Conservation (phyloP, 2,329 filamentous ascomycete species). For the Nectriaceae sp. region DNA sequence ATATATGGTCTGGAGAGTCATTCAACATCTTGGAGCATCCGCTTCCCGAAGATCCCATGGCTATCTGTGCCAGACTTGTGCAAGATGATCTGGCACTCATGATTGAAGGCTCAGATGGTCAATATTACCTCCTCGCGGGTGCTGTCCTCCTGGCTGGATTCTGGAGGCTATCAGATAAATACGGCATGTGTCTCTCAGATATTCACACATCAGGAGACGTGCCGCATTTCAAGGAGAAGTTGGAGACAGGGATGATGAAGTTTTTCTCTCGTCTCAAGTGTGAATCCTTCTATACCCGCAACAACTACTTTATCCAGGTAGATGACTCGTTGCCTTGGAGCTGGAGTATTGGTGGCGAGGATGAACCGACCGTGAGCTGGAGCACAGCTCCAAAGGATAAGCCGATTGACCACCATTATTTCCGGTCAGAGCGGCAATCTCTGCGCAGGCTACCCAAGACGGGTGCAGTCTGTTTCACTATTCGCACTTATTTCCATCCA, state of each 20-base stretch:
- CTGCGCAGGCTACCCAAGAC: constrained; percentile 62
- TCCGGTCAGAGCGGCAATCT: constrained; percentile 75
- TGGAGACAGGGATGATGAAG: constrained; percentile 78
- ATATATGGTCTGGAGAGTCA: constrained; percentile 68
- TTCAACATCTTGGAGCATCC: constrained; percentile 69
- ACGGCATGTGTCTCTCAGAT: constrained; percentile 74
- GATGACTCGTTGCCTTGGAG: constrained; percentile 79
- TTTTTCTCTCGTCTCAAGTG: constrained; percentile 75
- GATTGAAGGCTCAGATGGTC: constrained; percentile 73
- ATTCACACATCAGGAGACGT: constrained; percentile 81
- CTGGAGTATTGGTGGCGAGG: constrained; percentile 73
- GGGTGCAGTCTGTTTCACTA: constrained; percentile 70
- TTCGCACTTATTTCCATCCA: constrained; percentile 78
- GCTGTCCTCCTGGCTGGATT: constrained; percentile 78
- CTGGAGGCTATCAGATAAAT: constrained; percentile 81
- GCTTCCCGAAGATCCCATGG: constrained; percentile 76
- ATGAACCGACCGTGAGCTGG: constrained; percentile 67
- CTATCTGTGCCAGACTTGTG: constrained; percentile 68
- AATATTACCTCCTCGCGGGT: constrained; percentile 80
- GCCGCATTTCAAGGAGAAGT: constrained; percentile 68
- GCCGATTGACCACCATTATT: constrained; percentile 72
- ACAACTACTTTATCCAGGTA: constrained; percentile 89
- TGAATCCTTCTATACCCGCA: constrained; percentile 63
- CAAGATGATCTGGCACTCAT: constrained; percentile 86
- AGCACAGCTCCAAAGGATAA: constrained; percentile 73